Evolutionary conservation across 2,329 filamentous ascomycete genomes (phyloP).

Genomic region (Venturia oleaginea): DNA sequence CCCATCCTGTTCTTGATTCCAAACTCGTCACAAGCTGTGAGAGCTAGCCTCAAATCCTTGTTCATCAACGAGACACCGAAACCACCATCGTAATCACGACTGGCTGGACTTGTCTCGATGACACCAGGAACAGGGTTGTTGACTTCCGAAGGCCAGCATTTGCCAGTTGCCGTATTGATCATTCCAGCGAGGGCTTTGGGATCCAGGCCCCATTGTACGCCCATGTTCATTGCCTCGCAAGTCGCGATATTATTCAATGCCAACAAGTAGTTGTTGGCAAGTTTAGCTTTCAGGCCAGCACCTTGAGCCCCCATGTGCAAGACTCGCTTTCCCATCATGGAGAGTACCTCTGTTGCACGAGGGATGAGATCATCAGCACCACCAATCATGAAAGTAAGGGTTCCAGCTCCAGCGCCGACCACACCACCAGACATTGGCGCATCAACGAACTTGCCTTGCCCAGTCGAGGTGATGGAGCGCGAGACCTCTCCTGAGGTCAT

Average conservation of each 20-base stretch:
- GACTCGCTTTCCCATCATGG: conserved; percentile 77
- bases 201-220: conserved; percentile 53
- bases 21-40: conserved; percentile 37
- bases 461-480: conserved; percentile 54
- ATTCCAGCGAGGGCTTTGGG: conserved; percentile 65
- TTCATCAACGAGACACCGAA: conserved; percentile 42
- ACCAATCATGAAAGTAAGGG: conserved; percentile 94
- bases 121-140: conserved; percentile 93
- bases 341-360: conserved; percentile 58
- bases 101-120: conserved; percentile 64
- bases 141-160: conserved; percentile 89
- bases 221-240: conserved; percentile 58
- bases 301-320: conserved; percentile 80
- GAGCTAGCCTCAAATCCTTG: conserved; percentile 41
- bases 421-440: conserved; percentile 96
- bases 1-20: conserved; percentile 38
- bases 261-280: conserved; percentile 95
- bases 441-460: conserved; percentile 74
- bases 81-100: conserved; percentile 54
- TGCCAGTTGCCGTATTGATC: conserved; percentile 90
- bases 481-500: conserved; percentile 73
- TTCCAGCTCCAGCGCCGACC: conserved; percentile 78
- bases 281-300: conserved; percentile 78
- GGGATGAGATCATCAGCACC: conserved; percentile 52
- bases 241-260: conserved; percentile 82